Evolutionary conservation across 1,139 yeast species (phyloP).

Genomic region (Arxiozyma bovina): DNA sequence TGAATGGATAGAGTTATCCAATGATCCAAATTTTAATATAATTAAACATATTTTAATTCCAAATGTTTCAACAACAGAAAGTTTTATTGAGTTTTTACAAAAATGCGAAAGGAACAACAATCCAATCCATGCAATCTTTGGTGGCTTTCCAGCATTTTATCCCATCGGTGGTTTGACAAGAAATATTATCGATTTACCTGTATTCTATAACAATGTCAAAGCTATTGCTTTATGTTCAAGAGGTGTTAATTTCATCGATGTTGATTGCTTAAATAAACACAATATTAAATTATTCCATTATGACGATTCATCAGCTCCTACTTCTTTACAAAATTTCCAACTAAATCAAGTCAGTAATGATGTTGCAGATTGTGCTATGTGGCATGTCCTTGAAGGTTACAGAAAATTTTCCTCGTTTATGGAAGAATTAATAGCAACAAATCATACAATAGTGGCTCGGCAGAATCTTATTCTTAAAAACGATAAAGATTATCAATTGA

Average conservation of each 20-base stretch:
- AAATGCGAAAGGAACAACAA: constrained; percentile 9
- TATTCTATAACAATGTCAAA: constrained; percentile 18
- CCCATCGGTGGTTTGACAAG: constrained; percentile 25
- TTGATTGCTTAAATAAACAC: constrained; percentile 16
- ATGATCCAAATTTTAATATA: constrained; percentile 8
- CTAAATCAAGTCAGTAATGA: constrained; percentile 35
- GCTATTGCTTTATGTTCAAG: constrained; percentile 27
- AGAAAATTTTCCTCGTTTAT: constrained; percentile 42
- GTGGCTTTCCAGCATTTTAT: constrained; percentile 26
- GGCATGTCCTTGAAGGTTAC: constrained; percentile 56
- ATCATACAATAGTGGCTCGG: constrained; percentile 36
- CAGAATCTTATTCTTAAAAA: constrained; percentile 8
- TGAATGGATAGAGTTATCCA: constrained; percentile 4
- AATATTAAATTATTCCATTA: constrained; percentile 21
- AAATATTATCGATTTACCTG: constrained; percentile 18
- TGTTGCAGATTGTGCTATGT: constrained; percentile 75
- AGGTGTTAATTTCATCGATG: constrained; percentile 25
- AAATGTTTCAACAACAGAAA: constrained; percentile 10
- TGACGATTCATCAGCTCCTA: constrained; percentile 16
- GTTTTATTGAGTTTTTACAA: constrained; percentile 15
- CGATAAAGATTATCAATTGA: constrained; percentile 17
- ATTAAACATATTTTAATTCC: constrained; percentile 10
- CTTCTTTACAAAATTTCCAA: constrained; percentile 7
- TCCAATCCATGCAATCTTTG: constrained; percentile 24
- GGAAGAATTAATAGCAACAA: constrained; percentile 30